A percentile compares a stretch with the other conserved stretches of the same genome.
Conservation (phyloP, 2,329 filamentous ascomycete species). For the Diaporthe amygdali region DNA sequence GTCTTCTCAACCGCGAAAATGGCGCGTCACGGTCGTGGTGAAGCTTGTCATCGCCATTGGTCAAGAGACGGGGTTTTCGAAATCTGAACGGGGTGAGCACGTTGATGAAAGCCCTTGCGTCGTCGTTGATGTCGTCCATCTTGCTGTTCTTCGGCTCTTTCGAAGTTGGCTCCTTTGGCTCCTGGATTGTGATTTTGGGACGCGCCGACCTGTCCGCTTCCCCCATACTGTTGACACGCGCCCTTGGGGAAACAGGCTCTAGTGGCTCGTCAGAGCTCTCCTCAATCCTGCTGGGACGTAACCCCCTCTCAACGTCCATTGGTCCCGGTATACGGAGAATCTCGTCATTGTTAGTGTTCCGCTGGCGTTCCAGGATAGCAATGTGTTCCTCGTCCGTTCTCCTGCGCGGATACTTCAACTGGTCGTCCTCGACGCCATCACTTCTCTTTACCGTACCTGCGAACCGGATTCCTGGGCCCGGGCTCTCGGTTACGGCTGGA, state of each 20-base stretch:
- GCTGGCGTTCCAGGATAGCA: slow-evolving; percentile 84
- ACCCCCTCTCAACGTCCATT: slow-evolving; percentile 84
- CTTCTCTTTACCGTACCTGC: slow-evolving; percentile 68
- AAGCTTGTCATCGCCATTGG: slow-evolving; percentile 41
- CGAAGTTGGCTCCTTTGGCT: slow-evolving; percentile 51
- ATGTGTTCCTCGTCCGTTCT: slow-evolving; percentile 79
- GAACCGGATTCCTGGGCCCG: slow-evolving; percentile 66
- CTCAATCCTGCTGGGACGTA: slow-evolving; percentile 65
- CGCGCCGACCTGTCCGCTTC: slow-evolving; percentile 31
- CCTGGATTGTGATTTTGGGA: slow-evolving; percentile 66
- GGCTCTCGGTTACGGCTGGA: slow-evolving; percentile 26
- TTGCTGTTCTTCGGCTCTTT: slow-evolving; percentile 31
- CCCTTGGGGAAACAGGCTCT: slow-evolving; percentile 29
- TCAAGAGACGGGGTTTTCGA: slow-evolving; percentile 33
- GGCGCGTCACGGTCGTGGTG: slow-evolving; percentile 40
- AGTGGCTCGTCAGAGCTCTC: slow-evolving; percentile 38
- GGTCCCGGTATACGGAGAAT: slow-evolving; percentile 90
- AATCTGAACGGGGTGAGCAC: slow-evolving; percentile 39
- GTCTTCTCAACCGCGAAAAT: slow-evolving; percentile 35
- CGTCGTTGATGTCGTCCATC: slow-evolving; percentile 49
- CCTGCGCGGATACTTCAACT: slow-evolving; percentile 55
- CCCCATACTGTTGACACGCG: neutral
- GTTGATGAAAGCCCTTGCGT: slow-evolving; percentile 43
- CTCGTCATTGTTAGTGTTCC: slow-evolving; percentile 72
- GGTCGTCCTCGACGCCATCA: slow-evolving; percentile 57